Percentiles rank a stretch among this genome's conserved stretches.
Evolutionary conservation across 768 basidiomycete species (phyloP).

Genomic region (Lactarius sp.): DNA sequence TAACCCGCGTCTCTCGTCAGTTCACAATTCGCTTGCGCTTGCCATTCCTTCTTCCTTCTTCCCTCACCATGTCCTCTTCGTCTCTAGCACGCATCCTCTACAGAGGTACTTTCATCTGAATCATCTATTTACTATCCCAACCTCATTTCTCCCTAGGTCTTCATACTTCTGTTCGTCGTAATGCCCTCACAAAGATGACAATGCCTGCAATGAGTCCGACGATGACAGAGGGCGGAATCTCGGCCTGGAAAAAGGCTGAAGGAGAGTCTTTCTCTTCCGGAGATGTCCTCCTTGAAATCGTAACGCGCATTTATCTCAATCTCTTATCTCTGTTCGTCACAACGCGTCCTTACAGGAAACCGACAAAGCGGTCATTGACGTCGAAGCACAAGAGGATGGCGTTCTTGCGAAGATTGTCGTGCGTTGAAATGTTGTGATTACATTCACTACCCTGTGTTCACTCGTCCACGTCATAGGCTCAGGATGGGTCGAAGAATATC

Average conservation of each 20-base stretch:
- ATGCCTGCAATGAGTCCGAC: conserved; percentile 99
- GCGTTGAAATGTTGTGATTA: conserved; percentile 31
- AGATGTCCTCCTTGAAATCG: conserved; percentile 95
- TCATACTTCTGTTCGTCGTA: conserved; percentile 72
- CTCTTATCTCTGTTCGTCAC: conserved; percentile 20
- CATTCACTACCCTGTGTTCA: neutral
- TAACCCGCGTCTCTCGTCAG: conserved; percentile 19
- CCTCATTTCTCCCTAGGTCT: conserved; percentile 48
- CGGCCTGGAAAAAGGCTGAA: conserved; percentile 95
- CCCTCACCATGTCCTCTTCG: conserved; percentile 47
- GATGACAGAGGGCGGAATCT: conserved; percentile 99
- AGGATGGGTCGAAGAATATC: conserved; percentile 84
- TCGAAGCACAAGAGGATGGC: conserved; percentile 98
- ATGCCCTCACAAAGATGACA: conserved; percentile 80
- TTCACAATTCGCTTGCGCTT: conserved; percentile 18
- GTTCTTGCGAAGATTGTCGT: conserved; percentile 96
- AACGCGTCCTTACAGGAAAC: conserved; percentile 65
- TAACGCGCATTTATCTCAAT: conserved; percentile 37
- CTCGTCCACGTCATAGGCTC: conserved; percentile 43
- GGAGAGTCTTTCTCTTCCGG: conserved; percentile 86
- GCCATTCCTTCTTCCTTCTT: conserved; percentile 26
- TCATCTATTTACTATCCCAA: conserved; percentile 41
- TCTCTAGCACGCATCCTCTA: conserved; percentile 59
- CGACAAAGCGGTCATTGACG: conserved; percentile 99
- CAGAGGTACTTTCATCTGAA: conserved; percentile 66